Evolutionary conservation across 768 basidiomycete genomes (phyloP).

Genomic region (Russula compacta): DNA sequence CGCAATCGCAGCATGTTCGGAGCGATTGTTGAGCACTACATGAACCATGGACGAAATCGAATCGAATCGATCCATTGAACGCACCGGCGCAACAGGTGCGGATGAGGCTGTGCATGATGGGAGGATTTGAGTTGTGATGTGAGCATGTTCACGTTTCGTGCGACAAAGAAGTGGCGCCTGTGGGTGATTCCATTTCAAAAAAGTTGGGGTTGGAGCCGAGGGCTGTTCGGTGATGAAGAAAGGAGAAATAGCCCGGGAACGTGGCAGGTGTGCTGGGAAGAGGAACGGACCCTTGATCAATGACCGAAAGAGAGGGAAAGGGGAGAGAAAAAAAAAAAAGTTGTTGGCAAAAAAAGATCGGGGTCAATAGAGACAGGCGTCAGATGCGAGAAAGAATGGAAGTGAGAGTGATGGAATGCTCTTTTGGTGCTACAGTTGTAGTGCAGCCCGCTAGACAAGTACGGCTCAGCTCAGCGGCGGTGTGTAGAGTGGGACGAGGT

Average conservation of each 20-base stretch:
- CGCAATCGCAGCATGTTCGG: too few species aligned
- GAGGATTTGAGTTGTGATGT: slow-evolving; percentile 9
- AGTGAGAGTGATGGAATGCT: not conserved
- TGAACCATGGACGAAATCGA: not conserved
- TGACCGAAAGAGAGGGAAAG: too few species aligned
- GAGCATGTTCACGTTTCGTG: not conserved
- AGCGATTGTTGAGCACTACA: not conserved
- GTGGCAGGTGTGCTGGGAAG: not conserved
- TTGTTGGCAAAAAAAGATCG: not conserved
- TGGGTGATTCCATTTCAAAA: slow-evolving; percentile 3
- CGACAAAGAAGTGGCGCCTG: not conserved
- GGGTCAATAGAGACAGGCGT: not conserved
- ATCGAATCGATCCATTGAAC: not conserved
- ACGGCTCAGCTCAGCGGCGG: too few species aligned
- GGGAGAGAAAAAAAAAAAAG: not conserved
- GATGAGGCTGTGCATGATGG: slow-evolving; percentile 6
- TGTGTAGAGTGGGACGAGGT: too few species aligned
- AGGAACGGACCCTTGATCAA: not conserved
- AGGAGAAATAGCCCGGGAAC: not conserved
- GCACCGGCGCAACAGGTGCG: not conserved
- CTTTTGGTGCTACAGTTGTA: not conserved
- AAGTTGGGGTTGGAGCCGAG: not conserved
- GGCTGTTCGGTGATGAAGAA: not conserved
- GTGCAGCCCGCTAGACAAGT: too few species aligned
- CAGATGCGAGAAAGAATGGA: not conserved